Percentiles rank a stretch among this genome's conserved stretches.
phyloP scores from a whole-genome alignment of 2,329 filamentous ascomycete species.

The Phyllosticta citribraziliensis region DNA sequence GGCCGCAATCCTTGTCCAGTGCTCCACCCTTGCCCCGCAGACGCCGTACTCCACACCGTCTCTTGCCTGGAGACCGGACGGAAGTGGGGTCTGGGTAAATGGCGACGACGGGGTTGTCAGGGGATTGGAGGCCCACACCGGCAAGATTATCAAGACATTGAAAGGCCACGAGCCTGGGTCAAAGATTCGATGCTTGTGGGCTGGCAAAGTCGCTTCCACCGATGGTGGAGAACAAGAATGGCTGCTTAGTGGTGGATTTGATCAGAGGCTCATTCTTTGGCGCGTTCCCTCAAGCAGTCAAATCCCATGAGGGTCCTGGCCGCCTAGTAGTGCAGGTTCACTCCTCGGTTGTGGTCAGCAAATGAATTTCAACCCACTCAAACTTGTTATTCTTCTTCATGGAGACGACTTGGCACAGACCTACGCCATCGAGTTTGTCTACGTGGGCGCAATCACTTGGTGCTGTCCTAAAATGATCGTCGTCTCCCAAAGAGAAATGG shows the following conservation, averaged over 20 bases:
- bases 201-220: conserved; percentile 33
- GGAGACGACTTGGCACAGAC: not conserved
- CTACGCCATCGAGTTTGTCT: not conserved
- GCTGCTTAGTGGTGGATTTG: conserved; percentile 55
- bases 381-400: not conserved
- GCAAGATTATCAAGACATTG: conserved; percentile 44
- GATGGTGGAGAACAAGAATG: conserved; percentile 36
- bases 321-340: not conserved
- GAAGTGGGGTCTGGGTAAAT: conserved; percentile 54
- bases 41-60: conserved; percentile 54
- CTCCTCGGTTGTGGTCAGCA: not conserved
- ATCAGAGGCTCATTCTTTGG: conserved; percentile 53
- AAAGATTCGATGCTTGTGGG: conserved; percentile 51
- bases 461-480: not conserved
- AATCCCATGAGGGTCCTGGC: not conserved
- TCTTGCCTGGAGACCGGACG: conserved; percentile 52
- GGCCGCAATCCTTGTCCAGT: conserved; percentile 50
- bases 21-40: conserved; percentile 52
- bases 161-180: conserved; percentile 46
- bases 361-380: not conserved
- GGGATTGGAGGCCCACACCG: conserved; percentile 49
- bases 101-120: conserved; percentile 54
- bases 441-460: not conserved
- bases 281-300: not conserved
- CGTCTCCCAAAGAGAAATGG: not conserved